Evolutionary conservation across 495 filamentous ascomycete genomes (phyloP), one percentile per base, ranked within the genome.

Genomic region (Trichoderma virens): DNA sequence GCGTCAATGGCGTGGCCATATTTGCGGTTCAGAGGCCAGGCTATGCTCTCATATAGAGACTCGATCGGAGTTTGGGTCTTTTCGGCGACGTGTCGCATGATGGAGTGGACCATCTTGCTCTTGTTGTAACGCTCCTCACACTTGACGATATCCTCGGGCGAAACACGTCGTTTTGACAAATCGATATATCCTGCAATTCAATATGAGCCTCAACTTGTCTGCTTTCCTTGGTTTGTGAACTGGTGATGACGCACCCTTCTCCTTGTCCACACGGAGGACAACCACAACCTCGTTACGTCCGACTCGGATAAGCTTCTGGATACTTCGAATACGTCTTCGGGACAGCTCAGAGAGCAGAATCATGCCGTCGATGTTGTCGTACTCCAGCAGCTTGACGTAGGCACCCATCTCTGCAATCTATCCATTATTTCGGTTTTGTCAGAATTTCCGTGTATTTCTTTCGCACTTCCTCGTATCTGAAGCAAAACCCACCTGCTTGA

Each of bases 311-410:
- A 98, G 86, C 82, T 98, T 98, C 76, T 98, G 94, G 72, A 98
- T 98, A 85, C 88, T 92, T 78, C 94, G 82, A 70, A 98, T 98
- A 84, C 94, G 93, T 78, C 94, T 87, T 77, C 94, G 85, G 30
- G 95, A 98, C 60, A 98, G 85, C 75, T 98, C 94, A 69, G 90
- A 94, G 66, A 98, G 89, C 60, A 98, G 82, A 67, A 98, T 98
- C 94, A 98, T 98, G 81, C 94, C 94, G 75, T 98, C 94, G 76
- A 98, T 98, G 79, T 97, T 96, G 76, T 98, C 94, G 77, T 98
- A 98, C 80, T 98, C 94, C 69, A 98, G 88, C 31, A 98, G 87
- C 80, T 98, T 98, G 72, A 98, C 94, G 74, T 98, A 98, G 69
- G 94, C 94, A 69, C 94, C 94, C 94, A 98, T 98, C 75, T 98